phyloP scores from a whole-genome alignment of 805 yeast species.

The Nakazawaea populi region DNA sequence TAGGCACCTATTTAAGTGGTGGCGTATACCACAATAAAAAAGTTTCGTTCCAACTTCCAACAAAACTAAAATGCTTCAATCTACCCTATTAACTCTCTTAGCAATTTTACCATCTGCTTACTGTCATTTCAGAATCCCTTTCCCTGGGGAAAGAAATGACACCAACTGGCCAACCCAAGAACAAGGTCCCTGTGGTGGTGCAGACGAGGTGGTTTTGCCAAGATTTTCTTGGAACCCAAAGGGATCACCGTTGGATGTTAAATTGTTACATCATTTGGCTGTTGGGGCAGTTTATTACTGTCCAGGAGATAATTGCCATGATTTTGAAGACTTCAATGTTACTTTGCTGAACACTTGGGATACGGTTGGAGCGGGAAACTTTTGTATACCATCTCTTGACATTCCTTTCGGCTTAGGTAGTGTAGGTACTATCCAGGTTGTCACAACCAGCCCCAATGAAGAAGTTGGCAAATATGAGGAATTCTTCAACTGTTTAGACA shows the following conservation, averaged over 20 bases:
- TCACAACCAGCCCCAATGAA: constrained; percentile 16
- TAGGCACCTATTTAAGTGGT: background rate
- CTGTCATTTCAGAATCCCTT: constrained; percentile 23
- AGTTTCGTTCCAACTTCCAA: background rate
- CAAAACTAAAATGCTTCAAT: background rate
- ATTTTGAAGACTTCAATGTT: constrained; percentile 18
- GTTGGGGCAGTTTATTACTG: constrained; percentile 24
- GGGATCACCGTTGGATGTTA: constrained; percentile 24
- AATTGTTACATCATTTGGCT: constrained; percentile 16
- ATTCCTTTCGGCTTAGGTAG: constrained; percentile 18
- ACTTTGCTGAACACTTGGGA: constrained; percentile 20
- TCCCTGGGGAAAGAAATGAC: constrained; percentile 27
- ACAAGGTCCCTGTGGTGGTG: constrained; percentile 26
- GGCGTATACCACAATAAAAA: background rate
- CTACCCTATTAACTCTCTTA: background rate
- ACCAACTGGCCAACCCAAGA: constrained; percentile 23
- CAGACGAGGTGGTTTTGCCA: constrained; percentile 18
- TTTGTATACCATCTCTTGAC: constrained; percentile 21
- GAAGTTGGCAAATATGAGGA: constrained; percentile 15
- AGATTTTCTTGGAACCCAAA: constrained; percentile 24
- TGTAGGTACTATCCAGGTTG: constrained; percentile 24
- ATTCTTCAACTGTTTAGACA: constrained; percentile 26
- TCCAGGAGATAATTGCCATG: constrained; percentile 16
- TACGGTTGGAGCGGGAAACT: constrained; percentile 18
- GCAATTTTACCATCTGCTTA: constrained; percentile 14